These are phyloP conservation scores for Thielaviopsis euricoi DNA, from an alignment of 2,329 filamentous ascomycete species.

Conservation along the genomic window DNA sequence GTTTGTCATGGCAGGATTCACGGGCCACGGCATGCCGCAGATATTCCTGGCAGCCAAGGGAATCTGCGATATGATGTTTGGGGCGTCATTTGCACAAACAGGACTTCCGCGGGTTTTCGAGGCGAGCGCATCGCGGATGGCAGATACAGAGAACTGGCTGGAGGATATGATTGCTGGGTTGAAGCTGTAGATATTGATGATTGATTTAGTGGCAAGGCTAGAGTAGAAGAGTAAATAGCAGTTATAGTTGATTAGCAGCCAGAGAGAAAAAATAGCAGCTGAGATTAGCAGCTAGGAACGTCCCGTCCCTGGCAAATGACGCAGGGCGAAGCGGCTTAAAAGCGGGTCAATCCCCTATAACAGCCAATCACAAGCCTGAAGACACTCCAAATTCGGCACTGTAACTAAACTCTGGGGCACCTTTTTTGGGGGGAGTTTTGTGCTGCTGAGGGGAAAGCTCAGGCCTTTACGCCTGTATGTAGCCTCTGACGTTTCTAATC, in stretches of 20 bases:
- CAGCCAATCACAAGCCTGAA: neutral
- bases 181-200: neutral
- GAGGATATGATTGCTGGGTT: neutral
- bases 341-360: neutral
- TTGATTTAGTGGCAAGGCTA: too few species aligned
- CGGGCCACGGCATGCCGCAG: slow-evolving; percentile 34
- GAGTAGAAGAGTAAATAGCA: too few species aligned
- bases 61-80: slow-evolving; percentile 23
- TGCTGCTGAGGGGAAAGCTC: neutral
- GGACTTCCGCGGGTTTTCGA: slow-evolving; percentile 5
- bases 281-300: too few species aligned
- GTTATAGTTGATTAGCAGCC: too few species aligned
- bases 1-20: slow-evolving; percentile 32
- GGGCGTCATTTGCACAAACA: slow-evolving; percentile 19
- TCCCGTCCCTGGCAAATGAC: slow-evolving; percentile 2
- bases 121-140: neutral
- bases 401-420: neutral
- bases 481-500: neutral
- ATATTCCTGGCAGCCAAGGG: slow-evolving; percentile 25
- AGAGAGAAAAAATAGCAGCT: too few species aligned
- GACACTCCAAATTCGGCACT: neutral
- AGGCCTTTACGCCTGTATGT: neutral
- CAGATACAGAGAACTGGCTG: slow-evolving; percentile 1
- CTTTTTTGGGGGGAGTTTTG: neutral
- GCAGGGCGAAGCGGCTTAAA: neutral